These are phyloP conservation scores for Paxillus involutus DNA, from an alignment of 768 basidiomycete species.

Conservation along the genomic window DNA sequence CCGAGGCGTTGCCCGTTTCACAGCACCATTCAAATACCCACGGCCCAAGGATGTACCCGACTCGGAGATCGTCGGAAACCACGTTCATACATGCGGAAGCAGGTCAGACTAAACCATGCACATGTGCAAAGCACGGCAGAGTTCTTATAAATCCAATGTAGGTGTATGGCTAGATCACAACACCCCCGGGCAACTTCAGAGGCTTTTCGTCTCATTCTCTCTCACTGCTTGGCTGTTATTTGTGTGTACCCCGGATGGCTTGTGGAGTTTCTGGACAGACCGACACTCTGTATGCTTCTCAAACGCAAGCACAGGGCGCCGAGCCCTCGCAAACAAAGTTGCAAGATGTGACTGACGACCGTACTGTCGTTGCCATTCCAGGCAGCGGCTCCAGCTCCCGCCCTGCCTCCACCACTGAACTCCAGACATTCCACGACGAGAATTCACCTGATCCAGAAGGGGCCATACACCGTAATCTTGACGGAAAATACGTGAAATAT, in stretches of 20 bases:
- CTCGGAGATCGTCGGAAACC: too few species aligned
- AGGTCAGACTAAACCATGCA: too few species aligned
- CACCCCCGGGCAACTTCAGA: not conserved
- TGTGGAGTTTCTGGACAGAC: not conserved
- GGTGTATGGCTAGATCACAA: too few species aligned
- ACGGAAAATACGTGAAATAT: slow-evolving; percentile 7
- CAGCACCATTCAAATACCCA: too few species aligned
- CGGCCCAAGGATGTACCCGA: too few species aligned
- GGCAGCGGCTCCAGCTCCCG: not conserved
- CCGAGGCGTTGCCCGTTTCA: too few species aligned
- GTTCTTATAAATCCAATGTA: too few species aligned
- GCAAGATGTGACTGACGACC: not conserved
- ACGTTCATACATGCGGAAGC: too few species aligned
- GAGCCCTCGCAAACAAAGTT: not conserved
- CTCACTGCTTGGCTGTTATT: not conserved
- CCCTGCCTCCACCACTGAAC: not conserved
- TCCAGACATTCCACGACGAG: slow-evolving; percentile 12
- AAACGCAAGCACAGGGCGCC: not conserved
- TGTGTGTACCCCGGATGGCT: too few species aligned
- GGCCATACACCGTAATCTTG: not conserved
- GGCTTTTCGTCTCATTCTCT: not conserved
- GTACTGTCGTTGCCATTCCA: not conserved
- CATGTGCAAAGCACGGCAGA: too few species aligned
- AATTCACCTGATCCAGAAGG: slow-evolving; percentile 9
- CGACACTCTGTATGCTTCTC: not conserved